Percentiles rank a stretch among this genome's conserved stretches.
These are phyloP conservation scores for Starmerella floris DNA, from an alignment of 805 yeast genomes.

Conservation along the genomic window DNA sequence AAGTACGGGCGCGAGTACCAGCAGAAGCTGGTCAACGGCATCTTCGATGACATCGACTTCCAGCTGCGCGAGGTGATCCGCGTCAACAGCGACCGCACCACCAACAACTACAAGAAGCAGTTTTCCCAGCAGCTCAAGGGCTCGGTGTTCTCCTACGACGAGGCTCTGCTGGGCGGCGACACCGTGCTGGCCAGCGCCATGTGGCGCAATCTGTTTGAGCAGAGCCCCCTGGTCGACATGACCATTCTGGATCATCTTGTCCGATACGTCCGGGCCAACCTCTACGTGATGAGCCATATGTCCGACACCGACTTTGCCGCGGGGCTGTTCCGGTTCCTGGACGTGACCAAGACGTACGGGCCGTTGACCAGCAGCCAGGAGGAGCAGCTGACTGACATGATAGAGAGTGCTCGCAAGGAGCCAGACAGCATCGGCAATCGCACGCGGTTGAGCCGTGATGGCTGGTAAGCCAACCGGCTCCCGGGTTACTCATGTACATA, in stretches of 20 bases:
- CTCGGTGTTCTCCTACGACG: conserved; percentile 79
- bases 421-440: conserved; percentile 16
- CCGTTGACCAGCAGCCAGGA: conserved; percentile 56
- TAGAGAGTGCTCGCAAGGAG: conserved; percentile 22
- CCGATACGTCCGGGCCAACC: conserved; percentile 79
- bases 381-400: conserved; percentile 19
- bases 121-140: conserved; percentile 86
- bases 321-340: conserved; percentile 73
- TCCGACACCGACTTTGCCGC: conserved; percentile 87
- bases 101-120: conserved; percentile 77
- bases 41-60: conserved; percentile 78
- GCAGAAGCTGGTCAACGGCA: conserved; percentile 77
- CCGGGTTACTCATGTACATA: too few relatives aligned
- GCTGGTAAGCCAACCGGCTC: too few relatives aligned
- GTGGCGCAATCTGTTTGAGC: conserved; percentile 76
- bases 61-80: conserved; percentile 78
- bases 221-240: conserved; percentile 65
- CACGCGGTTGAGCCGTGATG: conserved; percentile 19
- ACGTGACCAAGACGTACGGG: conserved; percentile 66
- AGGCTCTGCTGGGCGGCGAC: conserved; percentile 72
- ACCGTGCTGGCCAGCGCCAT: conserved; percentile 32
- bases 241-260: conserved; percentile 76
- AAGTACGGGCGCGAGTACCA: conserved; percentile 81
- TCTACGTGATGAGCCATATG: conserved; percentile 73
- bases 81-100: conserved; percentile 64